Base-by-base conservation (phyloP, 768 basidiomycete species). In the Russula sp. region DNA sequence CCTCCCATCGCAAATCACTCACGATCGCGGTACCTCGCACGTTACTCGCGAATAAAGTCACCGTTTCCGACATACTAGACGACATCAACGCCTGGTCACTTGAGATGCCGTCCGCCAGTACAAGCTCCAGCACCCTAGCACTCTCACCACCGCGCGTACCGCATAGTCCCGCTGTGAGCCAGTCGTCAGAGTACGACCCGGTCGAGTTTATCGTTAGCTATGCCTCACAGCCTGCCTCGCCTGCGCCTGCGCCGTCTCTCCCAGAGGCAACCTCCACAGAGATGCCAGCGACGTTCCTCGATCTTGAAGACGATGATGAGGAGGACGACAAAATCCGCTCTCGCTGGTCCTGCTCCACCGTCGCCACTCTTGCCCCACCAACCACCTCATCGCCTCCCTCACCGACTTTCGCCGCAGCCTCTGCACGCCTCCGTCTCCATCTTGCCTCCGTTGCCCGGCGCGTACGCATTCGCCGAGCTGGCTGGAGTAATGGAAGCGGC, bases 261-360 rank as follows among this genome's bases (percentile, higher is more conserved):
- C 2, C 44, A 18, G 5, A 20, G 2, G 16, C 8, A 8, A 13
- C 16, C 16, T 28, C 1, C 55, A 40, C 18, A 3, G 20, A 38
- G 16, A 38, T 38, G 38, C 38, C 44, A 7, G 22, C 6, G 44
- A 49, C 56, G 26, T 28, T 57, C 10, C 40, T 18, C 9, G 24
- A 59, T 36, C 69, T 73, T 16, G 71, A 60, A 26, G 54, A 69
- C 30, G 13, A 49, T 66, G 73, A 74, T 24, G 54, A 30, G 18
- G 64, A 63, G 40, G 57, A 48, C 9, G 14, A 49, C 66, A 53
- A 53, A 62, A 77, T 87, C 67, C 81, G 83, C 68, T 87, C 85
- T 49, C 84, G 83, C 70, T 88, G 87, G 87, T 86, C 84, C 68
- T 77, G 81, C 10, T 87, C 86, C 14, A 87, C 86, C 4, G 76